phyloP scores from a whole-genome alignment of 495 filamentous ascomycete species.

The Penicillium canariense region DNA sequence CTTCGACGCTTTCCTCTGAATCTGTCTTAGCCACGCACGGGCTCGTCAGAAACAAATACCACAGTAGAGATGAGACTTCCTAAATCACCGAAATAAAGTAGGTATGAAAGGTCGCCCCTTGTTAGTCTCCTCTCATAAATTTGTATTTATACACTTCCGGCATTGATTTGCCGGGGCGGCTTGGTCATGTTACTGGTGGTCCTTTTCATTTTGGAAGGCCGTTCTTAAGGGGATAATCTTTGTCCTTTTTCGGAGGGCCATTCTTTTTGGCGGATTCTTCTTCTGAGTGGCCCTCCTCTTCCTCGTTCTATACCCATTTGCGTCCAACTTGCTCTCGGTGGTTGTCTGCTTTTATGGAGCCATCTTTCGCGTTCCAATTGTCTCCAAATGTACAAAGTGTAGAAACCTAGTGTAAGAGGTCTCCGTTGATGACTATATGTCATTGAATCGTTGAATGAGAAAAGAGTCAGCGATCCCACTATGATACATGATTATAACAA shows the following conservation, averaged over 20 bases:
- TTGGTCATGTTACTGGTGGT: background rate
- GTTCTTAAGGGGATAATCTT: background rate
- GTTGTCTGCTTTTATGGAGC: background rate
- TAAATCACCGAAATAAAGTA: background rate
- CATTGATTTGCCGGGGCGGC: background rate
- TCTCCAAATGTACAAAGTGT: background rate
- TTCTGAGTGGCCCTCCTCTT: background rate
- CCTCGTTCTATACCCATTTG: constrained; percentile 6
- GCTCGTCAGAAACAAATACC: constrained; percentile 1
- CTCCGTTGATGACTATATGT: background rate
- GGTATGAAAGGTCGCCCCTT: too few species aligned
- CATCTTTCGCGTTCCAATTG: background rate
- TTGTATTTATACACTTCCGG: background rate
- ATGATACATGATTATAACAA: background rate
- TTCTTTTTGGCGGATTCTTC: background rate
- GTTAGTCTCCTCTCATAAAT: background rate
- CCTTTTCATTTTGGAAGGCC: background rate
- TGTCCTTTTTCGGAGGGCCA: background rate
- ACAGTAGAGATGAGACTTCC: constrained; percentile 6
- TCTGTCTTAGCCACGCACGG: background rate
- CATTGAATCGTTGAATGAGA: background rate
- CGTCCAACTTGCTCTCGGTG: background rate
- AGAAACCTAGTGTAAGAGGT: background rate
- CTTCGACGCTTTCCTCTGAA: background rate
- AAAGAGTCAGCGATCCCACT: background rate